Evolutionary conservation across 2,329 filamentous ascomycete species (phyloP).

Genomic region (Diplodia corticola): DNA sequence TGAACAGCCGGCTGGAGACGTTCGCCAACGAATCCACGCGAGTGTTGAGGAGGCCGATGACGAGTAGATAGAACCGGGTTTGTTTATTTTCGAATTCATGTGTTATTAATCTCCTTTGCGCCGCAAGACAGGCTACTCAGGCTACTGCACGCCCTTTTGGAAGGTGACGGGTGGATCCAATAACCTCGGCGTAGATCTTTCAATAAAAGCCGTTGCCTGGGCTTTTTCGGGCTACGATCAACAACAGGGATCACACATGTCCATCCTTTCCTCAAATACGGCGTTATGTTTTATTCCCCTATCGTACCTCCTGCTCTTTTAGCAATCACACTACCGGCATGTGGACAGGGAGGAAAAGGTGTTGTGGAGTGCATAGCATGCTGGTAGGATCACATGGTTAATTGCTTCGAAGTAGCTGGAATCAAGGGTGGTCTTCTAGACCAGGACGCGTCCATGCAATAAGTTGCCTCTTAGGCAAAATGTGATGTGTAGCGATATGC

Average conservation of each 20-base stretch:
- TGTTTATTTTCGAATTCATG: constrained; percentile 16
- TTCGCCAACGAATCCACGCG: constrained; percentile 36
- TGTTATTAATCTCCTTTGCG: constrained; percentile 17
- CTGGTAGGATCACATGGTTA: background rate
- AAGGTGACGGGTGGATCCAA: constrained; percentile 18
- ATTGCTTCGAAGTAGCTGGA: background rate
- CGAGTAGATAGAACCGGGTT: constrained; percentile 27
- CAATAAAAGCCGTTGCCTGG: constrained; percentile 12
- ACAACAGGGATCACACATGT: constrained; percentile 1
- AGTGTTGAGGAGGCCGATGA: constrained; percentile 42
- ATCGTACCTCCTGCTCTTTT: background rate
- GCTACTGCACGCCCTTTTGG: background rate
- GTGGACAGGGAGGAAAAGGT: background rate
- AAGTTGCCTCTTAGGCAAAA: background rate
- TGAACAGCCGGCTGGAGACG: constrained; percentile 8
- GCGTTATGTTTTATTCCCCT: background rate
- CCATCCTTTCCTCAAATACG: constrained; percentile 1
- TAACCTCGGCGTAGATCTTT: constrained; percentile 12
- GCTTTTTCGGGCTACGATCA: constrained; percentile 10
- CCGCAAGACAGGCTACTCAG: background rate
- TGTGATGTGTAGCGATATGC: background rate
- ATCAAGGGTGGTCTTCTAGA: background rate
- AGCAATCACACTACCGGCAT: background rate
- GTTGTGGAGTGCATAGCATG: constrained; percentile 1
- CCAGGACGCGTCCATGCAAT: background rate